Base-by-base conservation (phyloP, 768 basidiomycete species). In the Lyophyllum decastes region DNA sequence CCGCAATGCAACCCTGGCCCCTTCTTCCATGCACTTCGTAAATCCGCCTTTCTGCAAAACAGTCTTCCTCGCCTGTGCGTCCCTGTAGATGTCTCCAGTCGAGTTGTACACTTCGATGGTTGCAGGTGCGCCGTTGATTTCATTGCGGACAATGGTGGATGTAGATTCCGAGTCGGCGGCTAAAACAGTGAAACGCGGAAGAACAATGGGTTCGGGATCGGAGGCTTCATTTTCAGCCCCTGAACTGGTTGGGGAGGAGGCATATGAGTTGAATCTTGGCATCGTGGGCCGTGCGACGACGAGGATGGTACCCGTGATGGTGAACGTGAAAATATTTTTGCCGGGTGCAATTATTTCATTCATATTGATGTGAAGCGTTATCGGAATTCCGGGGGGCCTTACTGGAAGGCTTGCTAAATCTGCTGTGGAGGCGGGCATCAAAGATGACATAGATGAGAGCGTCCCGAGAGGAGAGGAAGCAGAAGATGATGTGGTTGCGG, bases 331-430 rank as follows among this genome's bases (percentile, higher is more conserved):
- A 16, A 75, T 63, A 57, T 85, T 86, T 70, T 86, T 88, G 26
- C 79, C 73, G 9, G 89, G 83, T 2, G 85, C 82, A 24, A 84
- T 76, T 7, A 92, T 75, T 41, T 92, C 89, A 62, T 90, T 89
- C 78, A 92, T 90, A 66, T 92, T 91, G 58, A 94, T 62, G 67
- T 92, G 90, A 9, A 92, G 71, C 0, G 89, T 90, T 45, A 94
- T 78, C 2, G 89, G 86, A 14, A 78, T 72, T 19, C 79, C 80
- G 0, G 90, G 90, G 11, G 82, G 76, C 27, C 68, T 70, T 14
- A 54, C 49, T 47, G 54, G 60, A 27, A 69, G 64, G 46, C 61
- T 60, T 70, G 61, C 63, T 19, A 60, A 45, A 55, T 66, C 68
- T 27, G 67, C 60, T 17, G 62, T 60, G 6, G 74, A 75, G 11